A percentile compares a stretch with the other conserved stretches of the same genome.
phyloP scores from a whole-genome alignment of 1,284 basidiomycete species.

The Peniophora sp. region DNA sequence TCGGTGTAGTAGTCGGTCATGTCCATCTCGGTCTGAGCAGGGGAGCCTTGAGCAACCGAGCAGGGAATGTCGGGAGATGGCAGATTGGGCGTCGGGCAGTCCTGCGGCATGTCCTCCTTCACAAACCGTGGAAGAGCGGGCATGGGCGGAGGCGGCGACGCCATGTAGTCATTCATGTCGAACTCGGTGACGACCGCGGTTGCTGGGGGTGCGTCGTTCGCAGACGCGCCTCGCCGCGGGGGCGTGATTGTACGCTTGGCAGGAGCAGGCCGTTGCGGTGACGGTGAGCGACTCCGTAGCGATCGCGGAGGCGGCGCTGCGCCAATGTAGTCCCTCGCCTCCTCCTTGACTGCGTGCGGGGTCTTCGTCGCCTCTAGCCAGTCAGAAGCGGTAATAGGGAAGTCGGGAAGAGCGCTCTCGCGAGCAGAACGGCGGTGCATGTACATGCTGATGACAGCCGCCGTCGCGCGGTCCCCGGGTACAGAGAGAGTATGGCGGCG shows the following conservation, averaged over 20 bases:
- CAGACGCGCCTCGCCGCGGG: neutral
- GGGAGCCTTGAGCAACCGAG: too few species aligned
- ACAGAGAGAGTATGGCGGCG: too few species aligned
- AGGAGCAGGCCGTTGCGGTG: too few species aligned
- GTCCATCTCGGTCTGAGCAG: neutral
- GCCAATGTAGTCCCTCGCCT: too few species aligned
- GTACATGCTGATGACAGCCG: neutral
- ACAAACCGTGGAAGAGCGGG: neutral
- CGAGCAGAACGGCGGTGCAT: neutral
- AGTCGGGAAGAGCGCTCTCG: neutral
- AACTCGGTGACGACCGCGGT: constrained; percentile 1
- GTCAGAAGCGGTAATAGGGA: neutral
- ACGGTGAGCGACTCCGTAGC: too few species aligned
- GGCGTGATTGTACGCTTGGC: too few species aligned
- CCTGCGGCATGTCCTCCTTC: neutral
- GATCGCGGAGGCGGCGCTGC: too few species aligned
- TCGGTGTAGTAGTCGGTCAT: constrained; percentile 1
- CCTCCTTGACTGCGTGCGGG: too few species aligned
- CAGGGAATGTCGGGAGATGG: neutral
- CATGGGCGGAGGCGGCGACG: neutral
- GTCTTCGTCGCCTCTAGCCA: too few species aligned
- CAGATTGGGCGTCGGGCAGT: neutral
- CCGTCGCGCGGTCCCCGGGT: neutral
- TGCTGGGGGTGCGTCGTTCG: neutral
- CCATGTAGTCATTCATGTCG: neutral